Evolutionary conservation across 371 early-diverging fungal genomes (phyloP), one percentile per base, ranked within the genome.

Genomic region (Mortierella polycephala): DNA sequence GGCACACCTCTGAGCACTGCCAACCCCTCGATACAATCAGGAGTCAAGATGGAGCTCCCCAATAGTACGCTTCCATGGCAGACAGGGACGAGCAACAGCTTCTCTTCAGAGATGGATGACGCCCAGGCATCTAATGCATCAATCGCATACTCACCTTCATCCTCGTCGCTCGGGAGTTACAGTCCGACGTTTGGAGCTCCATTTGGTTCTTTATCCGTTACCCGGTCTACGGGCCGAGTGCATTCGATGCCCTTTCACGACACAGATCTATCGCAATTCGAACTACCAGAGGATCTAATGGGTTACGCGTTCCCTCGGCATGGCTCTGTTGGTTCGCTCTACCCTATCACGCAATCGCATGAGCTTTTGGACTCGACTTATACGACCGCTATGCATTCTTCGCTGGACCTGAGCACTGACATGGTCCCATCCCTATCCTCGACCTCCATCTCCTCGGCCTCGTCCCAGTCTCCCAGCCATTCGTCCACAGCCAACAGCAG

Each of bases 81-180:
- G 23, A 41, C 40, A 12, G 58, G 20, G 45, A 30, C 21, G 47
- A 42, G 8, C 53, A 54, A 37, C 44, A 57, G 14, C 58, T 47
- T 63, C 23, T 41, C 42, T 13, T 70, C 69, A 55, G 75, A 75
- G 7, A 75, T 75, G 75, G 75, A 75, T 45, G 75, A 75, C 39
- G 46, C 46, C 50, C 70, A 75, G 44, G 59, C 8, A 12, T 54
- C 75, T 13, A 16, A 44, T 12, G 59, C 44, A 0, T 21, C 60
- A 7, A 49, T 62, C 42, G 45, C 70, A 3, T 69, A 47, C 51
- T 66, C 70, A 14, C 70, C 75, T 11, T 41, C 69, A 5, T 67
- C 64, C 30, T 65, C 70, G 10, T 65, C 70, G 10, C n/a, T 45
- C 44, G 69, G 70, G 12, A 61, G 69, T 40, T 64, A 69, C 7